Evolutionary conservation across 805 yeast genomes (phyloP), one percentile per base, ranked within the genome.

Genomic region (Hagleromyces aurorensis): DNA sequence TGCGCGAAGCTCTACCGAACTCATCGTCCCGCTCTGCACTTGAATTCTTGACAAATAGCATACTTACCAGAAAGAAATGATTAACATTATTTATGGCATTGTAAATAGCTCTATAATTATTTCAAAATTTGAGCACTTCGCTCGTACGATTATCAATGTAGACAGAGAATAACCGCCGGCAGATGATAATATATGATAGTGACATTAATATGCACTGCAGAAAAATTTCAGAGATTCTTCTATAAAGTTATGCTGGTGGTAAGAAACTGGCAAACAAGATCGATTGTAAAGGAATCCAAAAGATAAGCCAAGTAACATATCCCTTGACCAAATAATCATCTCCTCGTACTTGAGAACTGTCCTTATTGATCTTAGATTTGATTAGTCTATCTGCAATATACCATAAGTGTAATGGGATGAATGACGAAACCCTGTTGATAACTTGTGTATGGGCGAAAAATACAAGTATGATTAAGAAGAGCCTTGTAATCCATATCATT

Each of bases 11-110:
- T 3, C 65, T 91, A 23, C 98, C 97, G 1, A 87, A 82, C 43
- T 78, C 91, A 13, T 94, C 85, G 49, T 83, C 96, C 7, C 69
- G 94, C 47, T 74, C 83, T 34, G 96, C 96, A 4, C 64, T 91
- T 38, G 87, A 79, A 51, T 71, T 84, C 40, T 65, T 91, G 46
- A 85, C 97, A 5, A 78, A 78, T 50, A 76, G 89, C 7, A 73
- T 89, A 14, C 65, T 89, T 41, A 79, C 91, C 25, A 77, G 98
- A 65, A 70, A 66, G 18, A 86, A 82, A 54, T 87, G 55, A 44
- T 16, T 11, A 29, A 29, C n/a, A n/a, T n/a, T n/a, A n/a, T n/a
- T n/a, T n/a, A n/a, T n/a, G n/a, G n/a, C n/a, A n/a, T n/a, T n/a
- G n/a, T n/a, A n/a, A n/a, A n/a, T n/a, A n/a, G n/a, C n/a, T n/a